These are phyloP conservation scores for Hypholoma sublateritium DNA, from an alignment of 768 basidiomycete species.

Conservation along the genomic window DNA sequence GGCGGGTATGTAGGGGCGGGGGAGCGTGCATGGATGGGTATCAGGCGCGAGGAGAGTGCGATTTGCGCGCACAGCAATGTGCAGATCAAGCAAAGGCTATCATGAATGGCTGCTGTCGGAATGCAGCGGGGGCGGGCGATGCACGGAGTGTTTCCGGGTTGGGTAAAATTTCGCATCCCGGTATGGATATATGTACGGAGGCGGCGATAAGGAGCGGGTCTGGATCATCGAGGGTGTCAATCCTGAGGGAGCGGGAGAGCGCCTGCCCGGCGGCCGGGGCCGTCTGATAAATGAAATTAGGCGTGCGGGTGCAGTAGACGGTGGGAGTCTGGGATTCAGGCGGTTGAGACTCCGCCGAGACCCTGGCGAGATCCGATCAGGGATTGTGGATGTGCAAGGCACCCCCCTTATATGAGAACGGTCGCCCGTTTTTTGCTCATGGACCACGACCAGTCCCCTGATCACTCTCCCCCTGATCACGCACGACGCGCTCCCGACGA, in stretches of 20 bases:
- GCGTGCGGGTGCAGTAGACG: neutral
- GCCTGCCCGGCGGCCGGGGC: neutral
- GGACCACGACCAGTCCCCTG: constrained; percentile 22
- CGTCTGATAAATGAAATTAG: neutral
- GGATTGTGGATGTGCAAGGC: neutral
- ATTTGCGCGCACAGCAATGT: no score
- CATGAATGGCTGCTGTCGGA: no score
- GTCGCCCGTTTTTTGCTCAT: neutral
- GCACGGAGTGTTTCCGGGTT: neutral
- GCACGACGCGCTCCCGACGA: neutral
- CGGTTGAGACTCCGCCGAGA: neutral
- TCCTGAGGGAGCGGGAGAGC: neutral
- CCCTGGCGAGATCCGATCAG: neutral
- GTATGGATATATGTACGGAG: neutral
- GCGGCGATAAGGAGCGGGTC: neutral
- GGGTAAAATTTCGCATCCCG: neutral
- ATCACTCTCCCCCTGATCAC: constrained; percentile 26
- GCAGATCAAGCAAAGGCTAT: no score
- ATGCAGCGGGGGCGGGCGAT: no score
- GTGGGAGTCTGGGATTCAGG: neutral
- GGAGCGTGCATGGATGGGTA: no score
- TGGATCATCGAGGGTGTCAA: no score
- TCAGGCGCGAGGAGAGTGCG: no score
- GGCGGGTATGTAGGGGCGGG: no score
- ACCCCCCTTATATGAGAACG: constrained; percentile 1